Evolutionary conservation across 805 yeast species (phyloP).

Genomic region (Naumovozyma baii): DNA sequence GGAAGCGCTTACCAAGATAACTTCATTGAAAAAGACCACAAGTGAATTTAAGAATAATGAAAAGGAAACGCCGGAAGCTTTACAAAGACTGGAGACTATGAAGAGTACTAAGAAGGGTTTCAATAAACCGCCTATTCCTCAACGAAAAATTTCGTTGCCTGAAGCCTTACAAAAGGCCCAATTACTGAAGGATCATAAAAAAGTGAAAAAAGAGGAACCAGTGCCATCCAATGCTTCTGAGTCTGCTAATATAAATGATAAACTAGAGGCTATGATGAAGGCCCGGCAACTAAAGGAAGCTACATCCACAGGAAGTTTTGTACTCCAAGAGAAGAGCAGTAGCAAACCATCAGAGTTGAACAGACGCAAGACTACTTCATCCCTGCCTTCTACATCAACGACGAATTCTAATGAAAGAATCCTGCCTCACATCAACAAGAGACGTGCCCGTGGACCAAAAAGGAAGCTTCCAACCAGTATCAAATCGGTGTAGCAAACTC

Average conservation of each 20-base stretch:
- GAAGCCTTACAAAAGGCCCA: slow-evolving; percentile 20
- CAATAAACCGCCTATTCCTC: slow-evolving; percentile 15
- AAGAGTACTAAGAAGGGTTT: slow-evolving; percentile 4
- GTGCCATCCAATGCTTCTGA: background rate
- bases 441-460: slow-evolving; percentile 32
- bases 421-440: slow-evolving; percentile 26
- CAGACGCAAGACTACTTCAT: background rate
- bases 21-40: slow-evolving; percentile 1
- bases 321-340: background rate
- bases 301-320: background rate
- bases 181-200: background rate
- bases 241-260: slow-evolving; percentile 1
- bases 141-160: slow-evolving; percentile 24
- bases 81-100: slow-evolving; percentile 3
- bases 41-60: background rate
- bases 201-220: background rate
- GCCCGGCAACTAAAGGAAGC: slow-evolving; percentile 4
- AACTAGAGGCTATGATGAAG: slow-evolving; percentile 11
- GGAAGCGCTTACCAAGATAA: slow-evolving; percentile 15
- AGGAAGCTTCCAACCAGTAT: slow-evolving; percentile 29
- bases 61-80: background rate
- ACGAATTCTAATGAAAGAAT: background rate
- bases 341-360: background rate
- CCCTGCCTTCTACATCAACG: background rate
- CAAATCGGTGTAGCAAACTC: no score